Percentiles rank a stretch among this genome's conserved stretches.
Evolutionary conservation across 139 green algal genomes (phyloP).

Genomic region (Chlorella sp.): DNA sequence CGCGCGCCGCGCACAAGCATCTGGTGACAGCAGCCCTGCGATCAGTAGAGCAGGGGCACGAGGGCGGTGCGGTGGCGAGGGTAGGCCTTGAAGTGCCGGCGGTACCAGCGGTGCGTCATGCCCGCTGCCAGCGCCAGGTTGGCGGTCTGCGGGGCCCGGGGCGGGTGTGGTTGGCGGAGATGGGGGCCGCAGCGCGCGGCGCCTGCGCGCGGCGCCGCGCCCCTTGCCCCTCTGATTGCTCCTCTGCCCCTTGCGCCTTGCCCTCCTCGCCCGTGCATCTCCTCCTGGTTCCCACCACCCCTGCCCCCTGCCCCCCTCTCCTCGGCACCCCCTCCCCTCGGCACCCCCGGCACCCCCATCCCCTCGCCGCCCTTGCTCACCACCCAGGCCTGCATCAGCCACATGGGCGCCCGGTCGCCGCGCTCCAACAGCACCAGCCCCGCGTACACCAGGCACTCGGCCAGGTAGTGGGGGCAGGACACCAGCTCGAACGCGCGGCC

Average conservation of each 20-base stretch:
- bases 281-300: too few species aligned
- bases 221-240: too few species aligned
- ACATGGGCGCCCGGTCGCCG: background rate
- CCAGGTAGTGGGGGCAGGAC: conserved; percentile 85
- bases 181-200: too few species aligned
- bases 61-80: conserved; percentile 46
- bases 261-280: too few species aligned
- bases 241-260: too few species aligned
- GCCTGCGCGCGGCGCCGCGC: too few species aligned
- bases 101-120: conserved; percentile 70
- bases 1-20: background rate
- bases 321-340: too few species aligned
- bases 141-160: conserved; percentile 59
- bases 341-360: background rate
- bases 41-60: conserved; percentile 37
- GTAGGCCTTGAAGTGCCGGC: conserved; percentile 54
- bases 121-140: conserved; percentile 72
- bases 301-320: too few species aligned
- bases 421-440: conserved; percentile 50
- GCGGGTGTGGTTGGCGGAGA: too few species aligned
- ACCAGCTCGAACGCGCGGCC: conserved; percentile 75
- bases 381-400: conserved; percentile 48
- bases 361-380: conserved; percentile 15
- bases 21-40: background rate
- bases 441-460: conserved; percentile 79